Evolutionary conservation across 306 rosid species (phyloP).

Genomic region (Hylodesmum podocarpum): DNA sequence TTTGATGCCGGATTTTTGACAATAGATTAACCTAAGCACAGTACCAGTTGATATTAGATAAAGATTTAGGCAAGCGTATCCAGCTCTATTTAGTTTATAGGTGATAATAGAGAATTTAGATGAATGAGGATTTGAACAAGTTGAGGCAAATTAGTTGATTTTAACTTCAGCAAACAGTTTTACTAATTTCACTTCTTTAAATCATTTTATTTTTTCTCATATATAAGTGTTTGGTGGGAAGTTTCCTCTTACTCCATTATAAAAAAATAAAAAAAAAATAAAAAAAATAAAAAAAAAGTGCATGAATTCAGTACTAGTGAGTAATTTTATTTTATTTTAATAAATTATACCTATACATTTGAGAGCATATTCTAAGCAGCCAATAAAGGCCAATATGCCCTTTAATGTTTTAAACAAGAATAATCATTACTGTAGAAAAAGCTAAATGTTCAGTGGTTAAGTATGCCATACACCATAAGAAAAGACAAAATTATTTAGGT

Average conservation of each 20-base stretch:
- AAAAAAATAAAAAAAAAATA: too few species aligned
- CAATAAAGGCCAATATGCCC: neutral
- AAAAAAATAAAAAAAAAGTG: too few species aligned
- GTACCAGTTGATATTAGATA: neutral
- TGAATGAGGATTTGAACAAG: neutral
- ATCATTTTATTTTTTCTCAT: neutral
- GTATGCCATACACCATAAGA: neutral
- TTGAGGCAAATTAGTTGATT: neutral
- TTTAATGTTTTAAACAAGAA: neutral
- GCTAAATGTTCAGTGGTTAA: neutral
- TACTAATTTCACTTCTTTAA: neutral
- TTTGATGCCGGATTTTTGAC: conserved; percentile 81
- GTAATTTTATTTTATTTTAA: neutral
- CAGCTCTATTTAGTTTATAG: neutral
- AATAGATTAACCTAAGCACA: conserved; percentile 66
- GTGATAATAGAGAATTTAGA: neutral
- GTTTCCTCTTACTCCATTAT: neutral
- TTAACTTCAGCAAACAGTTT: too few species aligned
- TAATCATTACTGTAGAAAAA: neutral
- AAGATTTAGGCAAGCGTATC: conserved; percentile 13
- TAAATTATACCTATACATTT: neutral
- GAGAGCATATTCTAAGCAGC: neutral
- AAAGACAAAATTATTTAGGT: neutral
- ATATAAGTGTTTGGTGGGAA: neutral
- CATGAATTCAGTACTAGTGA: neutral